Percentiles rank a stretch among this genome's conserved stretches.
phyloP scores from a whole-genome alignment of 805 yeast species.

The Candida ulmi region DNA sequence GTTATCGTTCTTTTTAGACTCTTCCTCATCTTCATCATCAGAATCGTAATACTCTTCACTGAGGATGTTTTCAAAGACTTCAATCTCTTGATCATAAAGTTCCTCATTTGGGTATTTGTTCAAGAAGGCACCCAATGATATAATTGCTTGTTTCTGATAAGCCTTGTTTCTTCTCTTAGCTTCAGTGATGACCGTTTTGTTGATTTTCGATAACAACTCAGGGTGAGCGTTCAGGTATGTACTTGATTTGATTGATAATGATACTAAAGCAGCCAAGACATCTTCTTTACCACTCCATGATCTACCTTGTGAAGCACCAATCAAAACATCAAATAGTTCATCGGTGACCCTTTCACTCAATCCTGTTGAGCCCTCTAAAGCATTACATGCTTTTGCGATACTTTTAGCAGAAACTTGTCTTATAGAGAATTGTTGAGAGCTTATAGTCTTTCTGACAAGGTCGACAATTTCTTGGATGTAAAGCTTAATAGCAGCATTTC shows the following conservation, averaged over 20 bases:
- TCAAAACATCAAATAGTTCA: slow-evolving; percentile 44
- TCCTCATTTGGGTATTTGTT: slow-evolving; percentile 27
- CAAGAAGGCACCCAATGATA: slow-evolving; percentile 46
- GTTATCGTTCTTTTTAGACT: slow-evolving; percentile 21
- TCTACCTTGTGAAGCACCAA: slow-evolving; percentile 66
- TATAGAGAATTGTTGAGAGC: slow-evolving; percentile 53
- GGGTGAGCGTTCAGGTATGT: slow-evolving; percentile 25
- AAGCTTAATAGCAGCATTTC: slow-evolving; percentile 59
- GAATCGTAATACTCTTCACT: slow-evolving; percentile 35
- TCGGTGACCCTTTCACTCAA: slow-evolving; percentile 19
- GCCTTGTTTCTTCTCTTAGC: slow-evolving; percentile 58
- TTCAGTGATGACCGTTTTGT: slow-evolving; percentile 48
- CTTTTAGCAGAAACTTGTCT: slow-evolving; percentile 69
- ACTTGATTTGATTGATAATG: slow-evolving; percentile 44
- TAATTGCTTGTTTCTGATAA: slow-evolving; percentile 55
- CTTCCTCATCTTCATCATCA: slow-evolving; percentile 34
- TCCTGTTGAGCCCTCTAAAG: slow-evolving; percentile 29
- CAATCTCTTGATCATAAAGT: slow-evolving; percentile 29
- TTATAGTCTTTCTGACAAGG: slow-evolving; percentile 43
- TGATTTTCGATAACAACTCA: slow-evolving; percentile 32
- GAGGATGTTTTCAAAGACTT: slow-evolving; percentile 26
- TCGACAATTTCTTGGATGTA: slow-evolving; percentile 64
- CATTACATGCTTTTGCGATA: slow-evolving; percentile 51
- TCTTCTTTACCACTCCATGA: slow-evolving; percentile 87
- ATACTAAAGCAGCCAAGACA: slow-evolving; percentile 64